Evolutionary conservation across 2,329 filamentous ascomycete genomes (phyloP).

Genomic region (Phoma sp.): DNA sequence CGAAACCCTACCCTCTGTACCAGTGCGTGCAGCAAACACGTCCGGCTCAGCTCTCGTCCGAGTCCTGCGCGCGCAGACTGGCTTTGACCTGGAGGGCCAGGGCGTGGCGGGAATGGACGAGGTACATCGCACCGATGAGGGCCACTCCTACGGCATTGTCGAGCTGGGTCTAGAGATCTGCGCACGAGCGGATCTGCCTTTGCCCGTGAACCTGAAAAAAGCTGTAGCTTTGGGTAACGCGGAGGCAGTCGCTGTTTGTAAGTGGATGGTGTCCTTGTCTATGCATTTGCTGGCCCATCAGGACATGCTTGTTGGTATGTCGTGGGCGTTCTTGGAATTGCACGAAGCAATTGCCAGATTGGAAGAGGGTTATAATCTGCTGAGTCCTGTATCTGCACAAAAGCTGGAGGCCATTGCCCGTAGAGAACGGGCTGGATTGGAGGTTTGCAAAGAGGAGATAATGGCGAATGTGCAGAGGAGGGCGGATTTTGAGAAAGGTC

Average conservation of each 20-base stretch:
- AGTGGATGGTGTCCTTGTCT: conserved; percentile 21
- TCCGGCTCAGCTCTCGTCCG: conserved; percentile 47
- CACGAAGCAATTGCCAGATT: conserved; percentile 18
- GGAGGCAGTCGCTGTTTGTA: conserved; percentile 49
- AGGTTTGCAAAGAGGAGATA: conserved; percentile 17
- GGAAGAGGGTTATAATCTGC: not conserved
- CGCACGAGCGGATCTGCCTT: conserved; percentile 14
- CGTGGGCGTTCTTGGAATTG: conserved; percentile 40
- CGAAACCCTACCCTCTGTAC: conserved; percentile 46
- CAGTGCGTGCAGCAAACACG: conserved; percentile 41
- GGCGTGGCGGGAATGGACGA: conserved; percentile 52
- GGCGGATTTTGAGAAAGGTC: conserved; percentile 3
- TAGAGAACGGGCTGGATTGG: conserved; percentile 18
- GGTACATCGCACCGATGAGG: conserved; percentile 32
- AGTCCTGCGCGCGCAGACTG: conserved; percentile 49
- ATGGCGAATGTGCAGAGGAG: not conserved
- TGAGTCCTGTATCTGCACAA: not conserved
- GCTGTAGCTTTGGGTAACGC: conserved; percentile 24
- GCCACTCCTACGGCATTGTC: conserved; percentile 36
- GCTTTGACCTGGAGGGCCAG: conserved; percentile 46
- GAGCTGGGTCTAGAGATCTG: conserved; percentile 44
- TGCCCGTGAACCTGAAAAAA: conserved; percentile 31
- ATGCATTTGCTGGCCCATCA: conserved; percentile 28
- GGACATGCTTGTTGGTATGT: conserved; percentile 41
- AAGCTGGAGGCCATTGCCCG: conserved; percentile 13